Percentiles rank a stretch among this genome's conserved stretches.
These are phyloP conservation scores for Pythium brassicae DNA, from an alignment of 352 stramenopile genomes.

Conservation along the genomic window DNA sequence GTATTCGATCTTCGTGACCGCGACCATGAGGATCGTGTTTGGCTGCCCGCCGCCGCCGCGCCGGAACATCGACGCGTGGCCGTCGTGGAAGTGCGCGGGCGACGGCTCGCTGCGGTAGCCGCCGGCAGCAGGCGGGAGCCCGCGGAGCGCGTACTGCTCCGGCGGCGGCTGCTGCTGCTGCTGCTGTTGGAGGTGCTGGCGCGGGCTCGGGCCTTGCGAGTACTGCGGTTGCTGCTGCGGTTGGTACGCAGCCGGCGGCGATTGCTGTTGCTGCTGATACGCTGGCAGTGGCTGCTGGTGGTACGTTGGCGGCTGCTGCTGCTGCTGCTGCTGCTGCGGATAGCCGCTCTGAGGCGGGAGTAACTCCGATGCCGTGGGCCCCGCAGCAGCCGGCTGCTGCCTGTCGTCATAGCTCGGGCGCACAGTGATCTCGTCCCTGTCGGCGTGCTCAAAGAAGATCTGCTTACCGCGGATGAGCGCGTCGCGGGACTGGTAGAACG, in stretches of 20 bases:
- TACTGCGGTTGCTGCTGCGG: not conserved
- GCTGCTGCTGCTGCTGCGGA: conserved; percentile 10
- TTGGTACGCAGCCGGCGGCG: not conserved
- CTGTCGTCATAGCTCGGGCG: conserved; percentile 15
- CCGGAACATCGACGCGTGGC: not conserved
- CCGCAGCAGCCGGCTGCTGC: not conserved
- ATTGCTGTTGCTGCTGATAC: conserved; percentile 14
- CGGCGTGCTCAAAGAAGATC: conserved; percentile 76
- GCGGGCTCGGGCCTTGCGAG: not conserved
- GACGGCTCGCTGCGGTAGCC: conserved; percentile 6
- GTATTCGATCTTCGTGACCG: conserved; percentile 80
- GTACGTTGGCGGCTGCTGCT: conserved; percentile 2
- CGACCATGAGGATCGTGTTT: conserved; percentile 77
- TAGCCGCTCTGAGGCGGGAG: no score
- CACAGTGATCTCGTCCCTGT: conserved; percentile 55
- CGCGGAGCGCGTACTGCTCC: conserved; percentile 7
- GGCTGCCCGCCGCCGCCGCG: conserved; percentile 33
- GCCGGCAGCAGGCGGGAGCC: not conserved
- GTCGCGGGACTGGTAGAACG: conserved; percentile 75
- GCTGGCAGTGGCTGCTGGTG: conserved; percentile 16
- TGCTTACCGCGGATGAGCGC: conserved; percentile 75
- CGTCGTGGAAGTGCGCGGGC: not conserved
- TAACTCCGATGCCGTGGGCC: not conserved
- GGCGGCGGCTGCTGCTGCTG: no score
- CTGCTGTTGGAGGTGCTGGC: conserved; percentile 16